These are phyloP conservation scores for Chlamydomonas applanata DNA, from an alignment of 139 green algal species.

Conservation along the genomic window DNA sequence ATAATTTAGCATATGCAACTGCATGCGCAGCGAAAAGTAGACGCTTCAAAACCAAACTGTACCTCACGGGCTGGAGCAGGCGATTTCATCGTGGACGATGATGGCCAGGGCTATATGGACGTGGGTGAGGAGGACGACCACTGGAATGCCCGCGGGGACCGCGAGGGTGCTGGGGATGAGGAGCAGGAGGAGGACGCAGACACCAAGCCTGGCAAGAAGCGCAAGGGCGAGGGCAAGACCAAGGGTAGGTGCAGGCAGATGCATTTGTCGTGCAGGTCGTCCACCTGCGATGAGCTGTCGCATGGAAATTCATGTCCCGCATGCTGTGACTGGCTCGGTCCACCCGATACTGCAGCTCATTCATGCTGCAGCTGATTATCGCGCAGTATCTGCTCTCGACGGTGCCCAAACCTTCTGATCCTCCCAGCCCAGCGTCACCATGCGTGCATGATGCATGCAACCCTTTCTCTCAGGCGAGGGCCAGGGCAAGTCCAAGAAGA, in stretches of 20 bases:
- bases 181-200: conserved; percentile 21
- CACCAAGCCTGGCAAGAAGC: conserved; percentile 30
- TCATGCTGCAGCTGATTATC: no score
- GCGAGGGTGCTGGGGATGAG: conserved; percentile 31
- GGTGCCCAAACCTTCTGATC: no score
- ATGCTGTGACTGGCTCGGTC: no score
- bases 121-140: conserved; percentile 91
- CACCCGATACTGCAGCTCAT: no score
- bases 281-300: no score
- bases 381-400: no score
- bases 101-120: conserved; percentile 80
- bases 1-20: background rate
- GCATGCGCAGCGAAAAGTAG: background rate
- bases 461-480: background rate
- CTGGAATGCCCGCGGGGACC: conserved; percentile 31
- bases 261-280: no score
- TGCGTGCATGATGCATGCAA: background rate
- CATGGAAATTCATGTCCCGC: no score
- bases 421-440: no score
- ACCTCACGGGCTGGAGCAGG: no score
- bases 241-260: conserved; percentile 5
- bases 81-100: conserved; percentile 81
- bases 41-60: background rate
- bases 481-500: conserved; percentile 15
- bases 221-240: conserved; percentile 38